Base-by-base conservation (phyloP, 108 stramenopile species). In the Fragilaria crotonensis region DNA sequence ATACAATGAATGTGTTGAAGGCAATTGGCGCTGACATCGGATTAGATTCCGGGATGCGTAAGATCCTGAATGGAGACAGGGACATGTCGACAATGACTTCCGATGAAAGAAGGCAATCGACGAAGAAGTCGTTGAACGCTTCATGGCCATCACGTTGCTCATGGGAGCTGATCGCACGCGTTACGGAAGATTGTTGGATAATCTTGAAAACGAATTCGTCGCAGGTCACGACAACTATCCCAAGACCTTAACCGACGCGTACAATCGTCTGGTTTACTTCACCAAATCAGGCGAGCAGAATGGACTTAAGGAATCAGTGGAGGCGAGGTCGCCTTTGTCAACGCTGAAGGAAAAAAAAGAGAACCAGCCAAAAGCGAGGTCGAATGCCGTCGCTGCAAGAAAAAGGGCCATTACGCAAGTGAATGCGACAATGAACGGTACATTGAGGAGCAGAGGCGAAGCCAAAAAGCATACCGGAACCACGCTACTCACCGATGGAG, bases 181-280 rank as follows among this genome's bases (percentile, higher is more conserved):
- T 28, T 54, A 29, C 27, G 5, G 11, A 7, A 30, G 28, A 30
- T 30, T 54, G 29, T 9, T 27, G 26, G 26, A 27, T 21, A 30
- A 54, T 9, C 53, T 54, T 9, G 5, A 30, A 9, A 54, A 54
- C 27, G 29, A 54, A 22, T 54, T 29, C 29, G 7, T 30, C 7
- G 0, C 2, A 0, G 68, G 68, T 5, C 30, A 68, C 14, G 51
- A 75, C 58, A 33, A 59, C 0, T 75, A 70, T 46, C 73, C 73
- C 11, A 58, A 45, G 41, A 59, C 36, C 18, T 2, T 75, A 3
- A 25, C 18, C 19, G 61, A 63, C 30, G 72, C 72, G 2, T 49
- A 47, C 44, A 49, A 48, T 11, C 20, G 27, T 14, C 51, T 66
- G 30, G 32, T n/a, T 17, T 20, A 41, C 36, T 41, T 7, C 11